Evolutionary conservation across 1,284 basidiomycete species (phyloP), one percentile per base, ranked within the genome.

Genomic region (Exobasidium cylindrosporum): DNA sequence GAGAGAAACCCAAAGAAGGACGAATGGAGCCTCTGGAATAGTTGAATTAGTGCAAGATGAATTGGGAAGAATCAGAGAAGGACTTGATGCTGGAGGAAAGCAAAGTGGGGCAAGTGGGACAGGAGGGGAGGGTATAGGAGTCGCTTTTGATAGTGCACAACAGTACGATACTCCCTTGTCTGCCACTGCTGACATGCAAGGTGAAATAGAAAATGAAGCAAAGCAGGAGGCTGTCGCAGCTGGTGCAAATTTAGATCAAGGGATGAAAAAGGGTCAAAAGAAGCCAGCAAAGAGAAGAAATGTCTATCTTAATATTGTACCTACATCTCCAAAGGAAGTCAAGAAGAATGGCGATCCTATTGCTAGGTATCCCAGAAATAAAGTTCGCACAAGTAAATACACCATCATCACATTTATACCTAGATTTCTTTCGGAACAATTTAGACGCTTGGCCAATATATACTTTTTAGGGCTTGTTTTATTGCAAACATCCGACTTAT

Each of bases 341-440:
- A 87, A 88, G 76, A 81, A 83, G 23, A 80, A 87, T 58, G 90
- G 92, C 31, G 90, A 97, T 66, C 92, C 92, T 0, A 81, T 85
- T 52, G 86, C 83, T 40, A 85, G 85, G 29, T 97, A 94, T 82
- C 86, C 87, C 32, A 84, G 94, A 70, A 97, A 97, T 81, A 97
- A 97, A 85, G 92, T 97, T 63, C 85, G 90, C 74, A 97, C 94
- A 49, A 90, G 89, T 70, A 90, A 96, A 81, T 97, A 97, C 82
- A 96, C 93, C 31, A 79, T 92, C 63, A 59, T 95, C 67, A 91
- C 92, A 2, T 97, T 97, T 80, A 75, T 97, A 52, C 94, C 94
- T 4, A 64, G 72, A 40, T 77, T 76, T 60, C 70, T 71, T 45
- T 76, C 68, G 52, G 77, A 78, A 65, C 77, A 78, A 60, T 78